Percentiles rank a stretch among this genome's conserved stretches.
phyloP scores from a whole-genome alignment of 2,329 filamentous ascomycete species.

The Epichloe glyceriae region DNA sequence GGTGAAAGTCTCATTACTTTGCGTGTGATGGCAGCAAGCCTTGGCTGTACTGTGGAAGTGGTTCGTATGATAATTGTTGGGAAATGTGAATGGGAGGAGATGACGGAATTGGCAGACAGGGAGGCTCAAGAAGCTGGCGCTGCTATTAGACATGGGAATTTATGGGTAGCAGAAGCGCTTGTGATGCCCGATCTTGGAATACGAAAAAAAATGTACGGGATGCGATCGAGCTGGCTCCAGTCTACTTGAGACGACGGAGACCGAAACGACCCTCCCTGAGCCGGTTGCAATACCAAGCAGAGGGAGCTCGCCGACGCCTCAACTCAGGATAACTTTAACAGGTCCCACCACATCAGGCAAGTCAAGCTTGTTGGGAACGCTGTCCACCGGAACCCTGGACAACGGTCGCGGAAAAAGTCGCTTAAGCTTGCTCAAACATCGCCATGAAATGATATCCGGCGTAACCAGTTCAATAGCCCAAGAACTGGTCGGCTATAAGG shows the following conservation, averaged over 20 bases:
- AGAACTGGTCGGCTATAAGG: constrained; percentile 76
- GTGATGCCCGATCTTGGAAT: constrained; percentile 59
- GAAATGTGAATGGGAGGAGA: constrained; percentile 61
- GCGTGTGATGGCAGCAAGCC: constrained; percentile 78
- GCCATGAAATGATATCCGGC: constrained; percentile 83
- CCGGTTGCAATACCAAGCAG: constrained; percentile 20
- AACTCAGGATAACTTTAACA: constrained; percentile 75
- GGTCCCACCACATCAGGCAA: constrained; percentile 88
- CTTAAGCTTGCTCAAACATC: constrained; percentile 77
- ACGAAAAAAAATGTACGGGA: constrained; percentile 1
- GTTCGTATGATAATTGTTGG: constrained; percentile 75
- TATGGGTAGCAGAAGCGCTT: constrained; percentile 84
- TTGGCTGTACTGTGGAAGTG: constrained; percentile 77
- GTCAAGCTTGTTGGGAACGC: constrained; percentile 74
- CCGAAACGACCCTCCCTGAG: constrained; percentile 2
- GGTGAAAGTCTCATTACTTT: constrained; percentile 80
- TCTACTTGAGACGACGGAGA: neutral
- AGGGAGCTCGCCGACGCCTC: constrained; percentile 47
- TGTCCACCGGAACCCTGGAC: constrained; percentile 79
- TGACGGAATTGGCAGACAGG: constrained; percentile 17
- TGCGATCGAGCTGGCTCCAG: neutral
- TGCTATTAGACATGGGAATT: constrained; percentile 31
- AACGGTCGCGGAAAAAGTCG: constrained; percentile 87
- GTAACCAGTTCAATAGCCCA: constrained; percentile 91
- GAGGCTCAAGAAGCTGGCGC: constrained; percentile 12